Percentiles rank a stretch among this genome's conserved stretches.
Conservation (phyloP, 345 rosid genomes). For the Rhizophora apiculata region DNA sequence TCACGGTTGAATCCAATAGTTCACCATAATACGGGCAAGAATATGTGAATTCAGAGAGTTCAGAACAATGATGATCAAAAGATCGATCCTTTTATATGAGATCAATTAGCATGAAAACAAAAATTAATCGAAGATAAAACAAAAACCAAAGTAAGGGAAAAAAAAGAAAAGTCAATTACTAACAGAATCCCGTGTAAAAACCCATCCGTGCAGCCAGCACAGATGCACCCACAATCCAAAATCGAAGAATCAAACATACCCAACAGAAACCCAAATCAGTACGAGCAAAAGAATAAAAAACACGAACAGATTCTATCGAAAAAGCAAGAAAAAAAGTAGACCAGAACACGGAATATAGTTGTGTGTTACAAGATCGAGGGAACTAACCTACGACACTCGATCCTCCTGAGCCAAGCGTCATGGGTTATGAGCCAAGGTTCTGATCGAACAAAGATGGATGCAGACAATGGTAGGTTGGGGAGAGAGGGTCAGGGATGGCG, state of each 20-base stretch:
- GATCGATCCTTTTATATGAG: not conserved
- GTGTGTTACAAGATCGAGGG: not conserved
- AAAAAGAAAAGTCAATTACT: slow-evolving; percentile 5
- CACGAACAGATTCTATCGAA: not conserved
- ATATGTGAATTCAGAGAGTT: not conserved
- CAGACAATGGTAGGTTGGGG: not conserved
- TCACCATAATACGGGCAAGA: not conserved
- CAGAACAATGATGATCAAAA: not conserved
- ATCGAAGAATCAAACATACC: slow-evolving; percentile 7
- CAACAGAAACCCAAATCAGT: slow-evolving; percentile 3
- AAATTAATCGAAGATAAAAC: not conserved
- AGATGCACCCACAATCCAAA: slow-evolving; percentile 4
- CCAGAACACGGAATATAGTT: not conserved
- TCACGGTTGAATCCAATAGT: not conserved
- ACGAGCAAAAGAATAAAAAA: not conserved
- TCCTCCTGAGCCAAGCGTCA: slow-evolving; percentile 90
- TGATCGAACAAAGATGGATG: too few species aligned
- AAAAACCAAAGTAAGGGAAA: not conserved
- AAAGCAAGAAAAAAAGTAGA: not conserved
- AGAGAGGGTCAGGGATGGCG: not conserved
- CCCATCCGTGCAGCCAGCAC: not conserved
- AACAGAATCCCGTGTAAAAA: not conserved
- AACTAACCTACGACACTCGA: slow-evolving; percentile 75
- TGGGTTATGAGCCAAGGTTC: slow-evolving; percentile 25
- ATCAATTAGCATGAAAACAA: not conserved